Percentiles rank a stretch among this genome's conserved stretches.
Conservation (phyloP, 2,329 filamentous ascomycete species). For the Rosellinia necatrix region DNA sequence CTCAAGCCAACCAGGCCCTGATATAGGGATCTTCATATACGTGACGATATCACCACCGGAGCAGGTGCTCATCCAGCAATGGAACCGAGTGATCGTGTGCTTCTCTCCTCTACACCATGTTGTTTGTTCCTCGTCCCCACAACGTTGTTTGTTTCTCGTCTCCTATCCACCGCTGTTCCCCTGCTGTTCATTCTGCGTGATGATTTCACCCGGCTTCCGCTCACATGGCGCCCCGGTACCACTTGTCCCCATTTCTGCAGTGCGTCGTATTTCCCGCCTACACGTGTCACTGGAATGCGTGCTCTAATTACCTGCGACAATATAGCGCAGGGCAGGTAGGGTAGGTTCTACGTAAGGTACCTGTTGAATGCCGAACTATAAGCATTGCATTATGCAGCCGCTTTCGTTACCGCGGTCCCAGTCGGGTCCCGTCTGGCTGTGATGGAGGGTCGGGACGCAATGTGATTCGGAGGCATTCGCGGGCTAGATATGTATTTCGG, state of each 20-base stretch:
- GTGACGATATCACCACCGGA: not conserved
- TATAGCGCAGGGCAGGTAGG: not conserved
- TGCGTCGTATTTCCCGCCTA: constrained; percentile 4
- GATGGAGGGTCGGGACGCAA: constrained; percentile 14
- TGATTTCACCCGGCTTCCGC: constrained; percentile 14
- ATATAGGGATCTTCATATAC: constrained; percentile 22
- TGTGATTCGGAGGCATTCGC: constrained; percentile 19
- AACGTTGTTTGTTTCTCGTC: not conserved
- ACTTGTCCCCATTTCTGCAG: constrained; percentile 14
- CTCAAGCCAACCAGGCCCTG: not conserved
- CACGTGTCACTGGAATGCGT: constrained; percentile 18
- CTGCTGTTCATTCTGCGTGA: constrained; percentile 19
- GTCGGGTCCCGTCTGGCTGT: constrained; percentile 4
- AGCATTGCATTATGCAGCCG: constrained; percentile 15
- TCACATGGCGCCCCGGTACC: constrained; percentile 13
- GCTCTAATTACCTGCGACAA: not conserved
- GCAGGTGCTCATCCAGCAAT: not conserved
- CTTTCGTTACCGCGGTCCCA: not conserved
- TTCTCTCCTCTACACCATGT: not conserved
- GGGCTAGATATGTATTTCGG: constrained; percentile 7
- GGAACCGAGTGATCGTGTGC: constrained; percentile 17
- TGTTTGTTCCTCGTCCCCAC: not conserved
- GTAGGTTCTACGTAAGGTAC: constrained; percentile 10
- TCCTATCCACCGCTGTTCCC: not conserved
- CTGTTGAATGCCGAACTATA: constrained; percentile 4